Percentiles rank a stretch among this genome's conserved stretches.
Evolutionary conservation across 805 yeast genomes (phyloP).

Genomic region (Saccharomycopsis sp.): DNA sequence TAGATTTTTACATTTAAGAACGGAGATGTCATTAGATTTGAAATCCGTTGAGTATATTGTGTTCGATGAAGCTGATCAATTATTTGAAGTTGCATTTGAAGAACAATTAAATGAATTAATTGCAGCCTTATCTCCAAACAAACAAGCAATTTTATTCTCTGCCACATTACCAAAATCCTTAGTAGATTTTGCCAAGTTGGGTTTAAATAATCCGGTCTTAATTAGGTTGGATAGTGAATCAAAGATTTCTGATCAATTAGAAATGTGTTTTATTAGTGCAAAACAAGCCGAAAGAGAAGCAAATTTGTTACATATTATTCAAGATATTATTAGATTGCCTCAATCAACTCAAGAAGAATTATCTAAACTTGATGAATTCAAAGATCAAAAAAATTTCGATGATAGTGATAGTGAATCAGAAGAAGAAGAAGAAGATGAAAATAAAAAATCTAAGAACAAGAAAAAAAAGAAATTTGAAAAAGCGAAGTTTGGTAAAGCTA

Average conservation of each 20-base stretch:
- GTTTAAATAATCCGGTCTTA: conserved; percentile 81
- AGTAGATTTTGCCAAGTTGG: conserved; percentile 97
- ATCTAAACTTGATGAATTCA: conserved; percentile 38
- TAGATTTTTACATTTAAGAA: conserved; percentile 87
- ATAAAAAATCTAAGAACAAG: conserved; percentile 21
- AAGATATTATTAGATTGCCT: conserved; percentile 79
- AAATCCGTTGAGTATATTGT: conserved; percentile 80
- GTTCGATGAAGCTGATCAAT: conserved; percentile 94
- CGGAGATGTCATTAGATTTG: conserved; percentile 87
- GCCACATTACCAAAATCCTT: conserved; percentile 90
- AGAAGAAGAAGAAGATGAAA: conserved; percentile 25
- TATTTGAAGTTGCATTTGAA: conserved; percentile 93
- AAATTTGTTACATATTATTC: conserved; percentile 62
- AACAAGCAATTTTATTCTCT: conserved; percentile 86
- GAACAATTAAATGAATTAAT: conserved; percentile 86
- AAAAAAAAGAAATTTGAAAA: conserved; percentile 33
- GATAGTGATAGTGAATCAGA: conserved; percentile 38
- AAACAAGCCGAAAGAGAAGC: conserved; percentile 88
- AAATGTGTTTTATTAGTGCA: conserved; percentile 76
- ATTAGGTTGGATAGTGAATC: conserved; percentile 90
- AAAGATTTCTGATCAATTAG: conserved; percentile 80
- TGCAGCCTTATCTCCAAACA: conserved; percentile 66
- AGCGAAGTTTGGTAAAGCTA: conserved; percentile 64
- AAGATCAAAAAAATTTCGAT: conserved; percentile 41
- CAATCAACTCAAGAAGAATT: conserved; percentile 62